Evolutionary conservation across 305 asterid genomes (phyloP).

Genomic region (Fraxinus angustifolia): DNA sequence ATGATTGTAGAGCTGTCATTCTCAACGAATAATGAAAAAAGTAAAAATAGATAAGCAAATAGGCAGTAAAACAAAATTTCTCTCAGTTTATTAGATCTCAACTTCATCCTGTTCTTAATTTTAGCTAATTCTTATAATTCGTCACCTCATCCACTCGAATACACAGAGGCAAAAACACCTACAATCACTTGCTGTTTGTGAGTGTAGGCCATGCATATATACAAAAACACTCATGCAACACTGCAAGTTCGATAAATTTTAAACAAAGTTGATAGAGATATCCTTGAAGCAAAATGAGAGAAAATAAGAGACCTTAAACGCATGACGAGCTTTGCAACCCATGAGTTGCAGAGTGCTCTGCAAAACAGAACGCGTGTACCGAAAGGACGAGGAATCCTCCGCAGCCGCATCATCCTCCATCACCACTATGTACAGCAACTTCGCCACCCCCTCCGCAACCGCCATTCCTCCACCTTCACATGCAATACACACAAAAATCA

Average conservation of each 20-base stretch:
- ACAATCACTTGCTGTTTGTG: background rate
- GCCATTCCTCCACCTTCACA: conserved; percentile 49
- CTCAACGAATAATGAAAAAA: background rate
- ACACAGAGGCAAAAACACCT: background rate
- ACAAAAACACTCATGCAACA: conserved; percentile 17
- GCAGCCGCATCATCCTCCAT: conserved; percentile 48
- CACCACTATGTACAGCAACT: conserved; percentile 82
- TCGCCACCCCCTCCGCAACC: conserved; percentile 51
- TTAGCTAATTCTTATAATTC: background rate
- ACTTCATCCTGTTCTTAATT: background rate
- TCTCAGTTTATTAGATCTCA: background rate
- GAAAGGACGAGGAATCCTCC: conserved; percentile 46
- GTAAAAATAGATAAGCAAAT: background rate
- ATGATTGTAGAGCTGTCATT: background rate
- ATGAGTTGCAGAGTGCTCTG: conserved; percentile 93
- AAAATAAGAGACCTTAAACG: conserved; percentile 63
- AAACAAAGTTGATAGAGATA: background rate
- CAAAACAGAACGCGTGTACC: conserved; percentile 85
- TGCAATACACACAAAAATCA: conserved; percentile 12
- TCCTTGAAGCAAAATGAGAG: background rate
- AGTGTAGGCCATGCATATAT: conserved; percentile 18
- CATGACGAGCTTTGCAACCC: conserved; percentile 96
- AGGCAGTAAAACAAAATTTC: background rate
- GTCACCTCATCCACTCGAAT: background rate
- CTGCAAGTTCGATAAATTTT: background rate